Conservation (phyloP, 2,329 filamentous ascomycete genomes). For the Apiospora koreana region DNA sequence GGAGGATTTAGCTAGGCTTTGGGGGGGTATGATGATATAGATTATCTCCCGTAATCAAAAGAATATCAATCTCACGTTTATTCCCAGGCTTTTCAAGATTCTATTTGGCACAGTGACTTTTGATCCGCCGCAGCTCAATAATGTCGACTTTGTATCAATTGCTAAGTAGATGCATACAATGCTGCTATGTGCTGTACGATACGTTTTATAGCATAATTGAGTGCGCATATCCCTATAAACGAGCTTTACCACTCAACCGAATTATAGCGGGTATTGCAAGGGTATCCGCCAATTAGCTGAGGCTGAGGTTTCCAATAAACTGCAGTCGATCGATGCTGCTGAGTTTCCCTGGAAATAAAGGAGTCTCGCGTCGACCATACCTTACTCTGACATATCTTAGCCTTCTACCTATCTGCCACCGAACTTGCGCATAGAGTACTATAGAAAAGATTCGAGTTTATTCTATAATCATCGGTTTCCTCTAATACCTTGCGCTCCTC, state of each 20-base stretch:
- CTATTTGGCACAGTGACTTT: neutral
- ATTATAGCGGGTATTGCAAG: neutral
- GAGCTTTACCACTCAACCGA: neutral
- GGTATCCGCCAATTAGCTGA: neutral
- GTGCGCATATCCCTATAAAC: neutral
- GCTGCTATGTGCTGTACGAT: no score
- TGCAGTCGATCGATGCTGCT: neutral
- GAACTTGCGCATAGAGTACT: neutral
- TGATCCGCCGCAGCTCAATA: neutral
- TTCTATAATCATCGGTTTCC: neutral
- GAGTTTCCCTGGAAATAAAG: slow-evolving; percentile 7
- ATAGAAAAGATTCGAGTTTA: neutral
- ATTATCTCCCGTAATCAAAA: neutral
- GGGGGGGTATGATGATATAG: no score
- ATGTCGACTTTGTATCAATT: no score
- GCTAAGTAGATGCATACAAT: neutral
- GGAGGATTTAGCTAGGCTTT: no score
- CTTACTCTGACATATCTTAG: neutral
- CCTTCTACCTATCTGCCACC: neutral
- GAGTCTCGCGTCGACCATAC: neutral
- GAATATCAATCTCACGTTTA: no score
- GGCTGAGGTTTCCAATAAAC: slow-evolving; percentile 7
- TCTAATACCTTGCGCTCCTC: neutral
- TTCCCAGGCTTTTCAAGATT: neutral
- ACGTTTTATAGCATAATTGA: neutral